Conservation (phyloP, 805 yeast species). For the Schwanniomyces pseudopolymorphus region DNA sequence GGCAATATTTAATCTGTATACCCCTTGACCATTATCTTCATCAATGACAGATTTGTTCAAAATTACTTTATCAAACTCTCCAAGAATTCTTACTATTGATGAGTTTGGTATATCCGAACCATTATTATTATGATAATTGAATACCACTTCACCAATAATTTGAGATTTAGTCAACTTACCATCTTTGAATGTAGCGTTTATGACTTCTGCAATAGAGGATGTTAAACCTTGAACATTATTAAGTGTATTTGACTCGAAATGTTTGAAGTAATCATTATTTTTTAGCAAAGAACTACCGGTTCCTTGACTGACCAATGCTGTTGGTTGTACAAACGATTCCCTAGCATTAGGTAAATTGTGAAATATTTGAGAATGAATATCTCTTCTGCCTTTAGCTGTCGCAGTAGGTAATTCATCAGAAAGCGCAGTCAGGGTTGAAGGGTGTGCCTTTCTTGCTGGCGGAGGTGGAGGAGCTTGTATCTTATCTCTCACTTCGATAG, state of each 20-base stretch:
- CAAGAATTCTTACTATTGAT: slow-evolving; percentile 39
- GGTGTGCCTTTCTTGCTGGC: slow-evolving; percentile 51
- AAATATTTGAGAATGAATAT: slow-evolving; percentile 47
- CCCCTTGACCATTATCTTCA: slow-evolving; percentile 21
- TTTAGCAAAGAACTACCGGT: slow-evolving; percentile 36
- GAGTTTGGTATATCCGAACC: slow-evolving; percentile 11
- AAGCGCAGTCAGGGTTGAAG: slow-evolving; percentile 4
- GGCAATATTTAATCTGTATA: slow-evolving; percentile 45
- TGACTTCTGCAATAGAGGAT: slow-evolving; percentile 82
- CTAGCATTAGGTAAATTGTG: slow-evolving; percentile 43
- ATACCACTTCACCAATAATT: slow-evolving; percentile 82
- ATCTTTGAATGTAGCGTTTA: slow-evolving; percentile 70
- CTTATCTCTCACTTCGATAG: slow-evolving; percentile 5
- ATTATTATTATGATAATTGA: slow-evolving; percentile 52
- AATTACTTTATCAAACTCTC: slow-evolving; percentile 51
- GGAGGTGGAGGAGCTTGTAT: slow-evolving; percentile 44
- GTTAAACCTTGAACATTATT: slow-evolving; percentile 67
- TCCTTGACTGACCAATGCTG: slow-evolving; percentile 32
- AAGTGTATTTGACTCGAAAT: slow-evolving; percentile 23
- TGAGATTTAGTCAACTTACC: slow-evolving; percentile 62
- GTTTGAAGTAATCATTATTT: slow-evolving; percentile 23
- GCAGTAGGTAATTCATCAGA: slow-evolving; percentile 13
- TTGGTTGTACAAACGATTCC: slow-evolving; percentile 23
- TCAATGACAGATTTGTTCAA: slow-evolving; percentile 38
- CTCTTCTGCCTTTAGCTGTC: slow-evolving; percentile 39